A percentile compares a stretch with the other conserved stretches of the same genome.
Conservation (phyloP, 805 yeast species). For the Candida manassasensis region DNA sequence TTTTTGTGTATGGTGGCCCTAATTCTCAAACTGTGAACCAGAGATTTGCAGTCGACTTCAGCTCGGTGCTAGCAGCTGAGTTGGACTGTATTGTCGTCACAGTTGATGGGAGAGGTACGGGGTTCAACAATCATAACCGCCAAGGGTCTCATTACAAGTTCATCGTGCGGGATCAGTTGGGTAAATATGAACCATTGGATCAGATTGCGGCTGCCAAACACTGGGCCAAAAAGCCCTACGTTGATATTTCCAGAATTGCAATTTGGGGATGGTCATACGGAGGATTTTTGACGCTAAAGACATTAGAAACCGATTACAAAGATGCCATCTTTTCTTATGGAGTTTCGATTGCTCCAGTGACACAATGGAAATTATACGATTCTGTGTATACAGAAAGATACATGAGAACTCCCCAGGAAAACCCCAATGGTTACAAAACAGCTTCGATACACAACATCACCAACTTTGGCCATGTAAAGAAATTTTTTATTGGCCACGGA, state of each 20-base stretch:
- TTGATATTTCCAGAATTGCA: constrained; percentile 55
- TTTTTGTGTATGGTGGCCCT: constrained; percentile 94
- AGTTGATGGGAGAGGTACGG: constrained; percentile 97
- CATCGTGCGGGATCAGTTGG: constrained; percentile 75
- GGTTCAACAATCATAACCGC: constrained; percentile 59
- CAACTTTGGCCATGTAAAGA: constrained; percentile 43
- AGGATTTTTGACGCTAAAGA: constrained; percentile 71
- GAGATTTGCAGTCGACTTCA: constrained; percentile 56
- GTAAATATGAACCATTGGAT: constrained; percentile 77
- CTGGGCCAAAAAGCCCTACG: constrained; percentile 60
- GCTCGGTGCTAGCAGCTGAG: constrained; percentile 72
- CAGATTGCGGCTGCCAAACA: constrained; percentile 79
- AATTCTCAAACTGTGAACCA: constrained; percentile 80
- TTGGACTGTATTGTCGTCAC: constrained; percentile 83
- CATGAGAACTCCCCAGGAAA: constrained; percentile 52
- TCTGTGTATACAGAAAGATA: constrained; percentile 78
- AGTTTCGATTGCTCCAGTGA: constrained; percentile 82
- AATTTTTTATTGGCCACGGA: constrained; percentile 74
- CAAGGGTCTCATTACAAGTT: constrained; percentile 60
- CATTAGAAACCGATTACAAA: constrained; percentile 63
- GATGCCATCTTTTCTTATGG: constrained; percentile 61
- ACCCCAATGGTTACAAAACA: constrained; percentile 44
- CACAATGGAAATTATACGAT: constrained; percentile 72
- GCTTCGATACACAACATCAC: constrained; percentile 41
- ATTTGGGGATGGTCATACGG: constrained; percentile 92